Base-by-base conservation (phyloP, 192 early-diverging fungal genomes). In the Spizellomyces punctatus region DNA sequence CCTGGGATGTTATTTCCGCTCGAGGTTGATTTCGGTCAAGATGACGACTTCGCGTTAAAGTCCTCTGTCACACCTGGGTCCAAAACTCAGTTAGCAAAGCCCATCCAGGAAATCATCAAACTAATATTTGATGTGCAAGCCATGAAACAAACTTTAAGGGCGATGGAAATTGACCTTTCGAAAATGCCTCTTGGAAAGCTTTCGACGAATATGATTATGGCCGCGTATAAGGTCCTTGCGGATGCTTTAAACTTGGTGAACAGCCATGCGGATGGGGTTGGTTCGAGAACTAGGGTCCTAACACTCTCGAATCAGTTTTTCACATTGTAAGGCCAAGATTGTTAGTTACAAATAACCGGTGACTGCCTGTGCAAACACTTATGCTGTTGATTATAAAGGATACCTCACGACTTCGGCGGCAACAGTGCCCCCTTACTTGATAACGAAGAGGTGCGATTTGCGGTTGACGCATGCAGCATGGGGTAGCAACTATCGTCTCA, bases 141-240 rank as follows among this genome's bases (percentile, higher is more conserved):
- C 6, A 69, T 75, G 67, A 74, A 42, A 46, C 12, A 59, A 17
- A 54, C 66, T 8, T 10, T 74, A 43, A n/a, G 12, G 27, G 64
- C 63, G 44, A 59, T 74, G 56, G 72, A 74, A 48, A 68, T 74
- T 21, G 66, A 74, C 47, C 46, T 69, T 10, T n/a, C 17, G 12
- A 68, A 66, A 27, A 69, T 75, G 67, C 73, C 73, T 6, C 59
- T 75, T 17, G 73, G 73, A 5, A 75, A 75, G 27, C 48, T 75
- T 12, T 67, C 66, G 6, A 19, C 16, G 8, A 55, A 36, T 36
- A 36, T 60, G 73, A 63, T 75, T 17, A 63, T 10, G 17, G 49
- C 43, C 6, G 73, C 66, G 45, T 75, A 63, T 48, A 21, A 59
- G 41, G 66, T 68, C 1, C 43, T 75, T 5, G 12, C 58, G 42